Conservation (phyloP, 768 basidiomycete genomes). For the Chalciporus chontae region DNA sequence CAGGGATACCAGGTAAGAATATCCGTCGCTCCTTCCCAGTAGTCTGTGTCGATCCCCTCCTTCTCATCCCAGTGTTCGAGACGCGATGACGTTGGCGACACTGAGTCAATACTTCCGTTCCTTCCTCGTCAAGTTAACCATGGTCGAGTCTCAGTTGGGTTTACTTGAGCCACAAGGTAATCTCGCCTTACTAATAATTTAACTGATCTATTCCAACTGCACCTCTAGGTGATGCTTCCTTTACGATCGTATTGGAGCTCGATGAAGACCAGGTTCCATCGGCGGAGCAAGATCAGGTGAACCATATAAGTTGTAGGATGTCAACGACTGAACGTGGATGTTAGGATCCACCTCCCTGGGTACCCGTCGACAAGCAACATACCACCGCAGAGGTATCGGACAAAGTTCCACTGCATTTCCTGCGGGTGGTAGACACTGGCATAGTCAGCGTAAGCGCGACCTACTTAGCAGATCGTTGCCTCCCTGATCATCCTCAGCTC, state of each 20-base stretch:
- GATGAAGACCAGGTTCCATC: slow-evolving; percentile 61
- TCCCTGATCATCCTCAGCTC: slow-evolving; percentile 40
- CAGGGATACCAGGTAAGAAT: slow-evolving; percentile 60
- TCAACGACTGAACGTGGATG: not conserved
- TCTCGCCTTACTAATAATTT: not conserved
- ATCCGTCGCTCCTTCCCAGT: not conserved
- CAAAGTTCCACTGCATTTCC: slow-evolving; percentile 65
- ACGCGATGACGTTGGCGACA: slow-evolving; percentile 59
- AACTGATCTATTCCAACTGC: not conserved
- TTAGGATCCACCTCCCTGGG: slow-evolving; percentile 74
- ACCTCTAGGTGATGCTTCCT: slow-evolving; percentile 62
- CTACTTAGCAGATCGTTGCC: not conserved
- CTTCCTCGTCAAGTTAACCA: slow-evolving; percentile 75
- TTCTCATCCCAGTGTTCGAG: slow-evolving; percentile 53
- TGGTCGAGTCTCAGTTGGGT: slow-evolving; percentile 71
- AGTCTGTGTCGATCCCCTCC: not conserved
- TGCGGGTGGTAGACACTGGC: slow-evolving; percentile 81
- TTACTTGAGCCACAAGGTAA: slow-evolving; percentile 53
- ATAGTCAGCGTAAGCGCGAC: slow-evolving; percentile 61
- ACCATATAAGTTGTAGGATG: slow-evolving; percentile 11
- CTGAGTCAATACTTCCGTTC: slow-evolving; percentile 79
- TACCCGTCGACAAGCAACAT: slow-evolving; percentile 66
- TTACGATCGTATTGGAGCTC: slow-evolving; percentile 80
- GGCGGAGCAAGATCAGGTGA: slow-evolving; percentile 44
- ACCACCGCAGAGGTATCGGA: slow-evolving; percentile 67